Conservation (phyloP, 2,329 filamentous ascomycete species). For the Emergomyces pasteurianus region DNA sequence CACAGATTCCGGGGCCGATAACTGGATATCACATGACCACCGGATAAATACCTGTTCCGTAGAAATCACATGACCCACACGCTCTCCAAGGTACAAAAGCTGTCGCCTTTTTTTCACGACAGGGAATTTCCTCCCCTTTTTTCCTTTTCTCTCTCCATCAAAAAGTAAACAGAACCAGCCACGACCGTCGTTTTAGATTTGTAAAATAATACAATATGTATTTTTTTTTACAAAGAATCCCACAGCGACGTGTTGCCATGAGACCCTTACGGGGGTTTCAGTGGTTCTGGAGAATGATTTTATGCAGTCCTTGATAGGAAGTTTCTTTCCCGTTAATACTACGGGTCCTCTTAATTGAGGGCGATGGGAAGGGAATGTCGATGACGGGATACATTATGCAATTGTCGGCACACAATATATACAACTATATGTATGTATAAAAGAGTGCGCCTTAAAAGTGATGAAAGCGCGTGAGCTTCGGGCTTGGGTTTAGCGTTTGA, state of each 20-base stretch:
- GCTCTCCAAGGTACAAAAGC: constrained; percentile 19
- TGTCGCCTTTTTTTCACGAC: neutral
- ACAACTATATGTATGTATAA: no score
- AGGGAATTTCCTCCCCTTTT: constrained; percentile 15
- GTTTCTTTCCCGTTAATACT: constrained; percentile 47
- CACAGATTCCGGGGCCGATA: neutral
- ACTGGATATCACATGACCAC: neutral
- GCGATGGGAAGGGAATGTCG: constrained; percentile 60
- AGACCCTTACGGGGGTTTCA: constrained; percentile 36
- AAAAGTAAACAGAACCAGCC: constrained; percentile 55
- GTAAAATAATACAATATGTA: no score
- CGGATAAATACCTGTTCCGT: constrained; percentile 15
- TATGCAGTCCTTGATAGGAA: constrained; percentile 53
- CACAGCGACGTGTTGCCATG: constrained; percentile 60
- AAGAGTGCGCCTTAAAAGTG: no score
- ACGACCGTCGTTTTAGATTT: constrained; percentile 52
- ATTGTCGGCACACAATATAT: no score
- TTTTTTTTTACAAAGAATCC: constrained; percentile 5
- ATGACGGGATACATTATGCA: constrained; percentile 54
- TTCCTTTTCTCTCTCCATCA: constrained; percentile 37
- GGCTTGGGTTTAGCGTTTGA: no score
- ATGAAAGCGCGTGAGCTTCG: no score
- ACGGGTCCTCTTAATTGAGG: constrained; percentile 56
- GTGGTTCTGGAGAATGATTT: constrained; percentile 51
- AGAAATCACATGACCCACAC: constrained; percentile 14